Percentiles rank a stretch among this genome's conserved stretches.
Conservation (phyloP, 2,329 filamentous ascomycete species). For the Penicillium sp. region DNA sequence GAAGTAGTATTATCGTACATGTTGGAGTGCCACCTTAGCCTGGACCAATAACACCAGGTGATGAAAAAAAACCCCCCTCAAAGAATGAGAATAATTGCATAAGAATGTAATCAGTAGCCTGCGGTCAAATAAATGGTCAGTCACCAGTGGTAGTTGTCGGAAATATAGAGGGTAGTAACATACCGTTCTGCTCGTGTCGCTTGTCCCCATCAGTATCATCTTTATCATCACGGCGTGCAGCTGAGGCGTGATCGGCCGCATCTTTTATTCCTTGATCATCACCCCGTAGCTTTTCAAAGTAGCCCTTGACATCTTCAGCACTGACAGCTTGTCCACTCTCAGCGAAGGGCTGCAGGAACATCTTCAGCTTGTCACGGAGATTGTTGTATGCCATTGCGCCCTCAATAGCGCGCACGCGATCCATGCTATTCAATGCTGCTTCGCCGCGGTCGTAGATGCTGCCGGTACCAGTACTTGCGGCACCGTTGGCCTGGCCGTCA, state of each 20-base stretch:
- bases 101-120: constrained; percentile 12
- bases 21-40: not conserved
- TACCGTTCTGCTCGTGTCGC: constrained; percentile 50
- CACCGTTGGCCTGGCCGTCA: constrained; percentile 52
- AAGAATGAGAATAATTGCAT: not conserved
- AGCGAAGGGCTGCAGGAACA: constrained; percentile 89
- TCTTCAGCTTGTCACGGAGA: constrained; percentile 91
- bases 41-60: not conserved
- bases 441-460: constrained; percentile 89
- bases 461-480: constrained; percentile 63
- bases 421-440: constrained; percentile 84
- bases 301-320: constrained; percentile 92
- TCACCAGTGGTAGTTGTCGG: no score
- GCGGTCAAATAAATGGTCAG: not conserved
- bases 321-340: constrained; percentile 85
- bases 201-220: constrained; percentile 31
- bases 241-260: constrained; percentile 55
- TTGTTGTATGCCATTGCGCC: constrained; percentile 98
- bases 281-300: constrained; percentile 91
- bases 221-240: constrained; percentile 33
- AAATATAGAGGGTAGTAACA: no score
- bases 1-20: constrained; percentile 4
- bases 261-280: constrained; percentile 73
- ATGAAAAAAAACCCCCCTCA: not conserved
- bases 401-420: constrained; percentile 89